A percentile compares a stretch with the other conserved stretches of the same genome.
phyloP scores from a whole-genome alignment of 306 rosid genomes.

The Prinsepia uniflora region DNA sequence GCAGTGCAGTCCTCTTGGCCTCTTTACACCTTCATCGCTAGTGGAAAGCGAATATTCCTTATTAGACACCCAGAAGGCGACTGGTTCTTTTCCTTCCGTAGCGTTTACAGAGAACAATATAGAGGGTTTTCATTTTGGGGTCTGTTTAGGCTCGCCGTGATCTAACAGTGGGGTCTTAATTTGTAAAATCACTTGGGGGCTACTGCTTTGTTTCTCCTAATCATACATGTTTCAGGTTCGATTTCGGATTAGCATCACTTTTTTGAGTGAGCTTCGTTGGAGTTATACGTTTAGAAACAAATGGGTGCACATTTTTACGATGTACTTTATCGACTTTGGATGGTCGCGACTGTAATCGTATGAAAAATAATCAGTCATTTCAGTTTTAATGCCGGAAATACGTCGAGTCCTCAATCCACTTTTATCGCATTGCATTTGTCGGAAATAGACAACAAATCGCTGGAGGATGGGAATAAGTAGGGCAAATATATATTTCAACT shows the following conservation, averaged over 20 bases:
- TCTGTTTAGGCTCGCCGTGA: background rate
- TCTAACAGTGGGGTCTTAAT: constrained; percentile 8
- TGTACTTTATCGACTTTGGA: background rate
- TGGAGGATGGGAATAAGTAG: too few species aligned
- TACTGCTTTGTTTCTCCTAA: background rate
- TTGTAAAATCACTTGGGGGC: background rate
- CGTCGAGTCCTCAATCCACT: too few species aligned
- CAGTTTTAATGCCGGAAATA: background rate
- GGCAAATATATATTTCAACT: too few species aligned
- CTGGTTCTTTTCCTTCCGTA: constrained; percentile 11
- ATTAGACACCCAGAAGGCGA: background rate
- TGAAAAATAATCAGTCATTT: background rate
- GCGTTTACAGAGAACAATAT: background rate
- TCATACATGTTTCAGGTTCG: background rate
- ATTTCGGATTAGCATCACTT: background rate
- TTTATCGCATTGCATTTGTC: too few species aligned
- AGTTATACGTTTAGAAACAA: background rate
- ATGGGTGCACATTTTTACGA: background rate
- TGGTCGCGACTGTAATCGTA: background rate
- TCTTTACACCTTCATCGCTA: background rate
- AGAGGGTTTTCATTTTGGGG: background rate
- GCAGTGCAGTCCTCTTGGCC: too few species aligned
- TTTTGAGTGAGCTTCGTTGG: background rate
- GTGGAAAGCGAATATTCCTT: constrained; percentile 7
- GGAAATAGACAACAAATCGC: too few species aligned